A percentile compares a stretch with the other conserved stretches of the same genome.
Conservation (phyloP, 164 flowering plant genomes). For the Aristolochia contorta region DNA sequence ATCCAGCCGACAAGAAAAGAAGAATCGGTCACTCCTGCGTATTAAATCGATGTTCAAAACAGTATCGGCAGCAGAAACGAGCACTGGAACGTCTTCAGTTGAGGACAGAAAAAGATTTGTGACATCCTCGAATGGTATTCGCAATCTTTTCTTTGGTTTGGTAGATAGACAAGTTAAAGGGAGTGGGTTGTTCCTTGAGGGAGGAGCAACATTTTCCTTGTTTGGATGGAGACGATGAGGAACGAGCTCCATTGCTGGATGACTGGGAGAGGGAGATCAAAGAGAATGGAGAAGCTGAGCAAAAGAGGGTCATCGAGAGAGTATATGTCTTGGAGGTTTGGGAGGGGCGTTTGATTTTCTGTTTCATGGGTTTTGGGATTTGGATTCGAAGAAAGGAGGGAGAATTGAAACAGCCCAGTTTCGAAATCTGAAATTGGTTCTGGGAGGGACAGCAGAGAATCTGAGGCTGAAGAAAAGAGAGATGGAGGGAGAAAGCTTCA, state of each 20-base stretch:
- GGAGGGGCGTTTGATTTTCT: conserved; percentile 10
- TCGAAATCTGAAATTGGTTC: conserved; percentile 2
- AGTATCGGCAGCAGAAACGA: background rate
- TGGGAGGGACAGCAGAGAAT: background rate
- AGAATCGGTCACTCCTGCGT: background rate
- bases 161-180: background rate
- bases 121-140: conserved; percentile 11
- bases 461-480: background rate
- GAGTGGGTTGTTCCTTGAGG: no score
- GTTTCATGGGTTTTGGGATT: background rate
- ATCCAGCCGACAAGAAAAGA: background rate
- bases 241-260: background rate
- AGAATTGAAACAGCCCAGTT: background rate
- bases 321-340: conserved; percentile 12
- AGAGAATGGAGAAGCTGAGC: background rate
- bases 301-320: background rate
- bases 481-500: background rate
- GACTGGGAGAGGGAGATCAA: conserved; percentile 9
- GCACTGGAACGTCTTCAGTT: background rate
- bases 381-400: background rate
- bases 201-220: conserved; percentile 10
- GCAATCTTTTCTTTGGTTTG: background rate
- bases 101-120: conserved; percentile 4
- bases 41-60: background rate
- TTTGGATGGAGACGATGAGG: background rate